A percentile compares a stretch with the other conserved stretches of the same genome.
Evolutionary conservation across 805 yeast species (phyloP).

Genomic region (Ogataea kodamae): DNA sequence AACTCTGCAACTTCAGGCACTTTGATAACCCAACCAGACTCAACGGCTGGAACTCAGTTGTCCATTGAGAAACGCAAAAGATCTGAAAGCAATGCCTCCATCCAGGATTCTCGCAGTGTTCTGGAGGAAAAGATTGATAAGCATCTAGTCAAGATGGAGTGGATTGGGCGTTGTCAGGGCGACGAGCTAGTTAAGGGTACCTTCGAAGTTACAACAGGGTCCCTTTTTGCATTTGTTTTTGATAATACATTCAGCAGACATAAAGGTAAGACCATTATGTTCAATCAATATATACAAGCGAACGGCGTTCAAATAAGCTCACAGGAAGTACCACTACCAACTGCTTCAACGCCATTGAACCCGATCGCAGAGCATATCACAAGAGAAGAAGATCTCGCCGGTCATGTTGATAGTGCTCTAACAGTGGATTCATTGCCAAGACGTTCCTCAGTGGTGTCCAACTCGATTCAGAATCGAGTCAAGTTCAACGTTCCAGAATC

Average conservation of each 20-base stretch:
- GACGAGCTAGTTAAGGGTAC: constrained; percentile 63
- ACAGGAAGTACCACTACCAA: constrained; percentile 2
- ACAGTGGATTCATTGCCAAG: constrained; percentile 1
- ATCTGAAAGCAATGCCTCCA: constrained; percentile 26
- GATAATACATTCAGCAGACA: constrained; percentile 90
- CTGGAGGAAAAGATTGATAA: constrained; percentile 57
- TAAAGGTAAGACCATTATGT: constrained; percentile 74
- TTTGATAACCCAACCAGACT: constrained; percentile 2
- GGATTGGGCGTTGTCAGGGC: constrained; percentile 55
- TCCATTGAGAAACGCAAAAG: constrained; percentile 12
- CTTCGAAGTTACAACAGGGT: constrained; percentile 56
- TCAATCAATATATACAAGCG: constrained; percentile 44
- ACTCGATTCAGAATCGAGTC: constrained; percentile 18
- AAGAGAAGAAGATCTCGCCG: constrained; percentile 9
- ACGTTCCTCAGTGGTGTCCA: constrained; percentile 5
- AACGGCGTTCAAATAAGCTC: not conserved
- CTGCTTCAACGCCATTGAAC: constrained; percentile 8
- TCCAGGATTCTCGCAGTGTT: constrained; percentile 27
- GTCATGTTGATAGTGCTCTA: constrained; percentile 1
- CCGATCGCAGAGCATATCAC: constrained; percentile 11
- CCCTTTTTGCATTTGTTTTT: constrained; percentile 81
- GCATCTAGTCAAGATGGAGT: constrained; percentile 47
- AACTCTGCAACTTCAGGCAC: constrained; percentile 9
- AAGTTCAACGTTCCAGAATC: constrained; percentile 28
- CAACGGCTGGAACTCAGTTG: constrained; percentile 1